Conservation (phyloP, 305 asterid species). For the Plantago coronopus region DNA sequence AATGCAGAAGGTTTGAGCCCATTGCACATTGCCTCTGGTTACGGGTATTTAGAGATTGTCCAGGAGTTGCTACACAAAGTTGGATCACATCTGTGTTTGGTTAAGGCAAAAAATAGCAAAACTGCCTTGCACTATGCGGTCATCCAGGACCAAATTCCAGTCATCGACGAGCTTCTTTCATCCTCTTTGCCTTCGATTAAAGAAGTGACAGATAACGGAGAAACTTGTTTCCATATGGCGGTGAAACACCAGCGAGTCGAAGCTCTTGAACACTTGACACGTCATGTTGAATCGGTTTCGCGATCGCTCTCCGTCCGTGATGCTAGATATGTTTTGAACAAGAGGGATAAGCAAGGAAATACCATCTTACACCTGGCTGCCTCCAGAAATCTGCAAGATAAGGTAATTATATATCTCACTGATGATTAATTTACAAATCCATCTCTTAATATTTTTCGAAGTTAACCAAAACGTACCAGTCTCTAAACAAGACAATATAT, state of each 20-base stretch:
- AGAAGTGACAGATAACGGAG: conserved; percentile 34
- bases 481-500: no score
- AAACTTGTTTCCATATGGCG: conserved; percentile 44
- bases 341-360: conserved; percentile 10
- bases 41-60: conserved; percentile 39
- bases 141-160: neutral
- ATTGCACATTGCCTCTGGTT: conserved; percentile 48
- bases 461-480: no score
- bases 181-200: conserved; percentile 27
- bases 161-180: conserved; percentile 29
- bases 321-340: conserved; percentile 5
- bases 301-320: neutral
- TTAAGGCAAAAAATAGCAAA: conserved; percentile 40
- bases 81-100: conserved; percentile 18
- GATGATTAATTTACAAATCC: no score
- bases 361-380: conserved; percentile 20
- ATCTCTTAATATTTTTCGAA: no score
- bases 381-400: conserved; percentile 8
- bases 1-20: conserved; percentile 18
- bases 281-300: neutral
- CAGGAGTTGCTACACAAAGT: conserved; percentile 21
- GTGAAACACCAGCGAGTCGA: neutral
- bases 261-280: neutral
- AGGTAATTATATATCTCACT: no score
- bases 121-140: conserved; percentile 52